phyloP scores from a whole-genome alignment of 75 land plant genomes.

The Gnetum montanum region DNA sequence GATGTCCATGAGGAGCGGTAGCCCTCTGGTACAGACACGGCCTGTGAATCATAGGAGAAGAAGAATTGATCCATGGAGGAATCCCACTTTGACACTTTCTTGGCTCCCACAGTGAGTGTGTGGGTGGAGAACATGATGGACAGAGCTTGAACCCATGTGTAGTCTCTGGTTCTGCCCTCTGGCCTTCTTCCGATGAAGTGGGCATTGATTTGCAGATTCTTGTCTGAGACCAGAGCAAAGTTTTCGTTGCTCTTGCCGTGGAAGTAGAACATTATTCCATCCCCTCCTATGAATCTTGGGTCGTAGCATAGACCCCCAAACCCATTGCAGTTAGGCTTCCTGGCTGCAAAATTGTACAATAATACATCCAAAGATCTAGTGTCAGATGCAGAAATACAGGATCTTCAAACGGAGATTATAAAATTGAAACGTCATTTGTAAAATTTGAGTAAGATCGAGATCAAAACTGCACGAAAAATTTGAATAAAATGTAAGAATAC shows the following conservation, averaged over 20 bases:
- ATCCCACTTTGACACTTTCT: constrained; percentile 18
- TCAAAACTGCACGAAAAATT: not conserved
- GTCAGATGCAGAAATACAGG: not conserved
- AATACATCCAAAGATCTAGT: not conserved
- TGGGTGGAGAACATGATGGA: constrained; percentile 23
- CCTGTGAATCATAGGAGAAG: constrained; percentile 13
- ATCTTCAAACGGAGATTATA: not conserved
- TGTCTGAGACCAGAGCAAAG: constrained; percentile 49
- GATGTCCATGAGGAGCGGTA: constrained; percentile 13
- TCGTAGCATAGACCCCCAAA: constrained; percentile 52
- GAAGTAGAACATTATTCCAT: constrained; percentile 67
- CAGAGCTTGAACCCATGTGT: constrained; percentile 41
- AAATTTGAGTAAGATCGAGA: not conserved
- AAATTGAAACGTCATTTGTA: not conserved
- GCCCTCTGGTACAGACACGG: constrained; percentile 4
- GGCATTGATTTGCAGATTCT: constrained; percentile 52
- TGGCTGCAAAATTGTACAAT: constrained; percentile 2
- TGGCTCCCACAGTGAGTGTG: constrained; percentile 20
- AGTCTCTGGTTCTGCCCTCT: constrained; percentile 21
- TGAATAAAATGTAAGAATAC: too few species aligned
- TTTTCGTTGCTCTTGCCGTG: constrained; percentile 38
- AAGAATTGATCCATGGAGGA: constrained; percentile 14
- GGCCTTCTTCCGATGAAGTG: constrained; percentile 37
- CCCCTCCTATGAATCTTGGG: constrained; percentile 63
- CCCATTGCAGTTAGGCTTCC: constrained; percentile 27